A percentile compares a stretch with the other conserved stretches of the same genome.
phyloP scores from a whole-genome alignment of 192 early-diverging fungal genomes.

The Haplosporangium gracile region DNA sequence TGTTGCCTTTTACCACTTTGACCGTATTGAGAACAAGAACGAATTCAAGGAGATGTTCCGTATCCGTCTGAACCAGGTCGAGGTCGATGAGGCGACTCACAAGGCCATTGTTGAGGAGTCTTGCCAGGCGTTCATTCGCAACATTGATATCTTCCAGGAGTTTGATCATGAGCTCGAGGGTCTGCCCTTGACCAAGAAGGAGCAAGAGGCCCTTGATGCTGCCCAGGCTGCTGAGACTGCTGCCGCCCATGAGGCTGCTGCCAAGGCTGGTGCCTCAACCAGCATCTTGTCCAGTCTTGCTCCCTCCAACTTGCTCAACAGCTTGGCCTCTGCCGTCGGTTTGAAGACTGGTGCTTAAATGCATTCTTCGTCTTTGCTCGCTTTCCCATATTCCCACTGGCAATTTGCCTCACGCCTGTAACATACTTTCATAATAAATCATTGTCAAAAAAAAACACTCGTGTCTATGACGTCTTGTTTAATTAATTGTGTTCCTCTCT shows the following conservation, averaged over 20 bases:
- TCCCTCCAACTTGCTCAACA: constrained; percentile 34
- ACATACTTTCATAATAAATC: constrained; percentile 14
- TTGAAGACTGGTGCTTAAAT: constrained; percentile 36
- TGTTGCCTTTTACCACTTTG: constrained; percentile 66
- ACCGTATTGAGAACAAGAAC: constrained; percentile 58
- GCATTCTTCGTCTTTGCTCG: not conserved
- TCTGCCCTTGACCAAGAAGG: constrained; percentile 39
- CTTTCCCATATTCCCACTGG: not conserved
- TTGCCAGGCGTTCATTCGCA: constrained; percentile 42
- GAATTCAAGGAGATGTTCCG: constrained; percentile 67
- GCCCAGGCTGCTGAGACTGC: constrained; percentile 21
- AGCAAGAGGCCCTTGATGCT: constrained; percentile 33
- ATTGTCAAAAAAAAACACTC: not conserved
- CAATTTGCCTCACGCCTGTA: constrained; percentile 14
- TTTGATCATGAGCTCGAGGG: constrained; percentile 52
- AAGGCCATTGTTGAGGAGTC: constrained; percentile 44
- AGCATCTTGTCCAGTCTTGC: constrained; percentile 25
- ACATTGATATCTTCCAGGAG: constrained; percentile 55
- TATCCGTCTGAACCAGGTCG: constrained; percentile 59
- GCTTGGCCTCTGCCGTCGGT: constrained; percentile 36
- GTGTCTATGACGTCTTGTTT: not conserved
- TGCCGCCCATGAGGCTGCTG: constrained; percentile 7
- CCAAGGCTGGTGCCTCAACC: not conserved
- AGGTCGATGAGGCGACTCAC: constrained; percentile 54
- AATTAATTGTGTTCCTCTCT: not conserved